Conservation (phyloP, 495 filamentous ascomycete genomes). For the Extremus antarcticus region DNA sequence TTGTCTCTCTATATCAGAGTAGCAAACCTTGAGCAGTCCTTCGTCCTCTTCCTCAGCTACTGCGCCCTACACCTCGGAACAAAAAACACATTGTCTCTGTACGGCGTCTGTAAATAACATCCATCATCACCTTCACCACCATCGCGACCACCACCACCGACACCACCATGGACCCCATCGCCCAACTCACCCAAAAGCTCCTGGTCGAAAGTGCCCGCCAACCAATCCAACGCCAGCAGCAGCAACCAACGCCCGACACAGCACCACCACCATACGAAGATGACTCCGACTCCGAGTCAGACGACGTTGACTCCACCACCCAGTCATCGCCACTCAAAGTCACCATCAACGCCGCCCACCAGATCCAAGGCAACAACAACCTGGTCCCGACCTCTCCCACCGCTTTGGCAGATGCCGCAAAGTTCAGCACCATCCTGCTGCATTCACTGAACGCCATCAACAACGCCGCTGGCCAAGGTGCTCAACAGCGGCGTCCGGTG, state of each 20-base stretch:
- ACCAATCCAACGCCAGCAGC: neutral
- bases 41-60: too few species aligned
- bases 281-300: neutral
- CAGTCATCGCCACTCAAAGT: slow-evolving; percentile 3
- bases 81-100: too few species aligned
- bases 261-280: neutral
- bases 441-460: slow-evolving; percentile 9
- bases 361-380: slow-evolving; percentile 21
- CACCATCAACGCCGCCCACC: slow-evolving; percentile 19
- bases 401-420: slow-evolving; percentile 6
- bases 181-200: neutral
- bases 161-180: neutral
- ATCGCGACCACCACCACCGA: neutral
- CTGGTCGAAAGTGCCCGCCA: neutral
- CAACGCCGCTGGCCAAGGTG: neutral
- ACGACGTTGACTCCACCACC: neutral
- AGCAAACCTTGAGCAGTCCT: too few species aligned
- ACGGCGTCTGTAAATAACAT: too few species aligned
- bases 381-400: slow-evolving; percentile 13
- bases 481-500: neutral
- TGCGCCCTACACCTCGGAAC: too few species aligned
- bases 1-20: too few species aligned
- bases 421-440: slow-evolving; percentile 12
- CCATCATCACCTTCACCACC: too few species aligned
- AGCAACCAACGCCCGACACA: neutral